Base-by-base conservation (phyloP, 139 green algal species). In the Chlamydomonas incerta region DNA sequence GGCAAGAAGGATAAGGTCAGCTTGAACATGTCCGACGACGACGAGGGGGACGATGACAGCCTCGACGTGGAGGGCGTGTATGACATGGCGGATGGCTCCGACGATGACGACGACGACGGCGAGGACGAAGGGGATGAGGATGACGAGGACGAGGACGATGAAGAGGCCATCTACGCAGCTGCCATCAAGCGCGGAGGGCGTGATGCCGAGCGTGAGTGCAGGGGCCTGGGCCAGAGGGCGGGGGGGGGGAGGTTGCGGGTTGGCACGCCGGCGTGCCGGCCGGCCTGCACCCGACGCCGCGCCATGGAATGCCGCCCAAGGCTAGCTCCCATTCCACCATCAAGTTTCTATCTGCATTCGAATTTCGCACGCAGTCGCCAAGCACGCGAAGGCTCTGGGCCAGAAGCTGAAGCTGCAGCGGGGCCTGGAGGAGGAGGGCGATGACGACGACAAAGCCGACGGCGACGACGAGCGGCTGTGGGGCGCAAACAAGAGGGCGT, bases 361-460 rank as follows among this genome's bases (percentile, higher is more conserved):
- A n/a, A n/a, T n/a, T n/a, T n/a, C n/a, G n/a, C n/a, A 24, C 85
- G 87, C 92, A 97, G 94, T 97, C 13, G 88, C 91, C n/a, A 85
- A 89, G 72, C 89, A 94, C 80, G 95, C 95, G 17, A 95, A 92
- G 66, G 70, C 79, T 4, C 77, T 97, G 33, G 92, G 92, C 57
- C 77, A 91, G 31, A 94, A 94, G 88, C 90, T 97, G 26, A 89
- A 92, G 76, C 86, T 97, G 34, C 80, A 90, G 74, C 72, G 74
- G 26, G 87, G 89, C 28, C 88, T 93, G 46, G 92, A 91, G 23
- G 90, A 91, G 29, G 87, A 84, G 2, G 92, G 90, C 18, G 89
- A 93, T 3, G 92, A 93, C 9, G 90, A 89, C 0, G 90, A 94
- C 17, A 80, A 85, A 1, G 80, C 74, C 26, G 73, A 57, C 2